Evolutionary conservation across 768 basidiomycete genomes (phyloP), one percentile per base, ranked within the genome.

Genomic region (Tephrocybe sp.): DNA sequence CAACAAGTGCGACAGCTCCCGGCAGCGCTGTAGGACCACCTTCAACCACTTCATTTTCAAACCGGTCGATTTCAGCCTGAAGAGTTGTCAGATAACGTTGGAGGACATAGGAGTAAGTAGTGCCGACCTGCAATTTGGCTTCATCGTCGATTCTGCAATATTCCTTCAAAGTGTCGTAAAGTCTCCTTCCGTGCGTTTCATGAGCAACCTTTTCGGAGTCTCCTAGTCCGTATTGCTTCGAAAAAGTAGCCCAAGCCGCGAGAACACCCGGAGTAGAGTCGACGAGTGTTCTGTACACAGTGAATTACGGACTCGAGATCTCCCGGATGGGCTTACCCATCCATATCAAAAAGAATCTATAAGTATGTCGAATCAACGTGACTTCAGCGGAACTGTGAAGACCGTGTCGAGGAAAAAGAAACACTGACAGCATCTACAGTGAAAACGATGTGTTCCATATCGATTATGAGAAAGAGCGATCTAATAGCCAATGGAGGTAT

Each of bases 211-310:
- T 60, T 13, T 67, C 55, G 34, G 72, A 69, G 55, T 78, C 76
- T 1, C 77, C 77, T 26, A 84, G 71, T 59, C 69, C 64, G 55
- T 90, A 90, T 51, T 87, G 77, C 36, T 68, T 71, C 35, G 77
- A 74, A 62, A 90, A 93, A 39, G 71, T 79, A 44, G 79, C 71
- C 92, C 92, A 94, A 7, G 89, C 86, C 52, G 77, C 77, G 45
- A 82, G 56, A n/a, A 92, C 86, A 4, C 90, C 92, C 1, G 88
- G 88, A 4, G 90, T 92, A 2, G 89, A 91, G 68, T 92, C 89
- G 61, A 87, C 80, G 52, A 87, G 75, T 5, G 86, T 89, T 36
- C 86, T 88, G 60, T 11, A 30, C 41, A 46, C 49, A 17, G 31
- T n/a, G 9, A 14, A 26, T 17, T 17, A 11, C 31, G 23, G 39